A percentile compares a stretch with the other conserved stretches of the same genome.
phyloP scores from a whole-genome alignment of 306 rosid genomes.

The Cyclanthera cordifolia region DNA sequence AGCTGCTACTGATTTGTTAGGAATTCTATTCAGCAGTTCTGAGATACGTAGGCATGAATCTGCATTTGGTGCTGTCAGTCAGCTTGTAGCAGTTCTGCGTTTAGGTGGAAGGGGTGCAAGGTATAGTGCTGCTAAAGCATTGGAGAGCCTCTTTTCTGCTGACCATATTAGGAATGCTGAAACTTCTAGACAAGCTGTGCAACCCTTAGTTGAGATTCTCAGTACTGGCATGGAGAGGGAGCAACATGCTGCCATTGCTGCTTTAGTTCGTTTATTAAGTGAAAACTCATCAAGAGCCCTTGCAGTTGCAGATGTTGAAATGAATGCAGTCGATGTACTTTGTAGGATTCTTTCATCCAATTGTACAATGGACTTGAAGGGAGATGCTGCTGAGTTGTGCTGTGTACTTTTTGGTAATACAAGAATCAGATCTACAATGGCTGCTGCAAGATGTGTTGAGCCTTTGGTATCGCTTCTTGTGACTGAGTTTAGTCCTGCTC shows the following conservation, averaged over 20 bases:
- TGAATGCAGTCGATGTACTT: slow-evolving; percentile 98
- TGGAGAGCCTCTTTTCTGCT: slow-evolving; percentile 94
- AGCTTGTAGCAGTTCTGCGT: slow-evolving; percentile 95
- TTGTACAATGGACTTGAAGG: slow-evolving; percentile 85
- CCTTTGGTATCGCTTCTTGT: slow-evolving; percentile 92
- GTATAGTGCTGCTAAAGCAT: slow-evolving; percentile 91
- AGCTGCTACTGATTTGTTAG: slow-evolving; percentile 93
- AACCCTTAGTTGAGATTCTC: slow-evolving; percentile 97
- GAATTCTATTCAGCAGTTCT: slow-evolving; percentile 85
- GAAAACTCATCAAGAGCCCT: slow-evolving; percentile 95
- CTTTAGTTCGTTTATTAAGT: slow-evolving; percentile 80
- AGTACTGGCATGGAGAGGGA: slow-evolving; percentile 88
- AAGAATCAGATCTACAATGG: slow-evolving; percentile 88
- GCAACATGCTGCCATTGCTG: slow-evolving; percentile 97
- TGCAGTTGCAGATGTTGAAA: slow-evolving; percentile 95
- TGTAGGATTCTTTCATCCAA: slow-evolving; percentile 83
- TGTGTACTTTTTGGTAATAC: slow-evolving; percentile 93
- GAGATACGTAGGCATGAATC: slow-evolving; percentile 89
- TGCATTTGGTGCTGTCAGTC: slow-evolving; percentile 86
- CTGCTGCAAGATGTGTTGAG: slow-evolving; percentile 89
- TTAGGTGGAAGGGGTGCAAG: slow-evolving; percentile 95
- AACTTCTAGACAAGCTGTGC: slow-evolving; percentile 84
- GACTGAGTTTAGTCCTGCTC: slow-evolving; percentile 74
- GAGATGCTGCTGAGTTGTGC: slow-evolving; percentile 93
- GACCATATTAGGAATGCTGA: slow-evolving; percentile 96